Base-by-base conservation (phyloP, 805 yeast species). In the Suhomyces vadensis region DNA sequence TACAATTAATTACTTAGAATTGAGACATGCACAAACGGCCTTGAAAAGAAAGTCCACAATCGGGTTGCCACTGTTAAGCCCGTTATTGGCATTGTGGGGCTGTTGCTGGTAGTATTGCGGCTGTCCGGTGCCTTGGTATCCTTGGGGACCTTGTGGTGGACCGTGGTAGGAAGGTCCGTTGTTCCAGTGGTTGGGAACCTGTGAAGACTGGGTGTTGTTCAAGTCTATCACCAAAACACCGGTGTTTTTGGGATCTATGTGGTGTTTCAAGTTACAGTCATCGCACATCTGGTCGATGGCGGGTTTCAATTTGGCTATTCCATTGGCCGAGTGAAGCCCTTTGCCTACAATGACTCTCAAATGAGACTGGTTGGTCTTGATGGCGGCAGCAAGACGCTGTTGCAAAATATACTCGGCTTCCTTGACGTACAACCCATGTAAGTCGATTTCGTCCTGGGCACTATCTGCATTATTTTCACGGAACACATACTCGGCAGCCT, bases 401-500 rank as follows among this genome's bases (percentile, higher is more conserved):
- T 84, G 87, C 51, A 92, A 71, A 40, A 85, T 79, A 59, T 80
- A 85, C 48, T 80, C 79, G 6, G 97, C 97, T 67, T 92, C 99
- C 60, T 83, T 85, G 14, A 92, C 95, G 55, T 75, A 91, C 23
- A 92, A 69, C 0, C 99, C 99, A 63, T 92, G 99, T 42, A 92
- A 73, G 67, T 92, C 98, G 50, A 92, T 89, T 64, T 92, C 98
- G 62, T 88, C 85, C 19, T 75, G 74, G 24, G 78, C 82, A n/a
- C 92, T 83, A 58, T 91, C 97, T 31, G 87, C 79, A 59, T 92
- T 92, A 63, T 92, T 92, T 52, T 86, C 91, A 35, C 83, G 71
- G 62, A 92, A 92, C 1, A 87, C 96, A 57, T 83, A 90, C 61
- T 83, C 88, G 1, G 97, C 97, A 3, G 98, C 99, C 63, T 82